Evolutionary conservation across 805 yeast species (phyloP), one percentile per base, ranked within the genome.

Genomic region (Cyberlindnera meyerae): DNA sequence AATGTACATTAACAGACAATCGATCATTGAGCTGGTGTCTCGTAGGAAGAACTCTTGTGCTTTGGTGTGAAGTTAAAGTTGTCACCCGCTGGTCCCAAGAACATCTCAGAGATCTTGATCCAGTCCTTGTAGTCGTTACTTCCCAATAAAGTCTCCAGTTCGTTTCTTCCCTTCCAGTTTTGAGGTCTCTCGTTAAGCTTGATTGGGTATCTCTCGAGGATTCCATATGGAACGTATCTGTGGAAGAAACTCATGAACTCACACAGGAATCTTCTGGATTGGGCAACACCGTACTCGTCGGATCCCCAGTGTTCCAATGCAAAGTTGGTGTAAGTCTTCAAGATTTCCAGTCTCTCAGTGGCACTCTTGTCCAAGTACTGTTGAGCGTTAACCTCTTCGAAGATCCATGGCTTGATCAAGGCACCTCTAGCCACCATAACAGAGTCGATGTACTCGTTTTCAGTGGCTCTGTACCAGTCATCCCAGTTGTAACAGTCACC

Each of bases 351-450:
- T 60, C 99, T 75, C 62, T 93, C 97, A 15, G 81, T 68, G n/a
- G 96, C 80, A 2, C 86, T 69, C 64, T 90, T 93, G 60, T 93
- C 99, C 44, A 93, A 62, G 58, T 87, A 79, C 61, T 93, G 97
- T 51, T 79, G 77, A 6, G 90, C 70, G 40, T 90, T 94, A 39
- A 93, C 75, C 63, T 93, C 99, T 65, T 93, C 97, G 51, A 90
- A 93, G 34, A 93, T 85, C 99, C 99, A 93, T 24, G 99, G 99
- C 63, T 93, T 93, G 58, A 93, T 89, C 47, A 93, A 72, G 2
- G 97, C 97, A 38, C 97, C 98, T 54, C 99, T 75, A 3, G 97
- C 98, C 37, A 93, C 86, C 97, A 94, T 93, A 13, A 88, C 95
- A 21, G 93, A 78, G 63, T 93, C 98, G 40, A 90, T 79, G 16